A percentile compares a stretch with the other conserved stretches of the same genome.
Evolutionary conservation across 1,284 basidiomycete species (phyloP).

Genomic region (Pseudozyma flocculosa): DNA sequence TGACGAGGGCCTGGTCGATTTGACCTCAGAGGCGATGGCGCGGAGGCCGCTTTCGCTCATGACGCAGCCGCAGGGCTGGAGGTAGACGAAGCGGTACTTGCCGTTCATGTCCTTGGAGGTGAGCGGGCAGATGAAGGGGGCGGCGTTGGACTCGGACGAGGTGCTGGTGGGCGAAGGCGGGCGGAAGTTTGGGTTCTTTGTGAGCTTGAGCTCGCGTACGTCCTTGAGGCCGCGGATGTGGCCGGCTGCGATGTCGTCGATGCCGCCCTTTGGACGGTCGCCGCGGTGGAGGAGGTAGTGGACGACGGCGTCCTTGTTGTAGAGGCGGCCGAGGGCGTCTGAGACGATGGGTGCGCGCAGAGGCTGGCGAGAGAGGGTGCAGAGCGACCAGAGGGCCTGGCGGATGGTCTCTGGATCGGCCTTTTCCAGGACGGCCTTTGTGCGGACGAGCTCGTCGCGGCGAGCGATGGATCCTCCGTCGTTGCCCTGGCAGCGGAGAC

Average conservation of each 20-base stretch:
- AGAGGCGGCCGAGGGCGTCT: conserved; percentile 48
- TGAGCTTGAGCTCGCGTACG: conserved; percentile 34
- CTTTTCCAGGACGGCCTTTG: conserved; percentile 23
- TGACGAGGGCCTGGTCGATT: not conserved
- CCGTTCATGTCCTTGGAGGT: conserved; percentile 52
- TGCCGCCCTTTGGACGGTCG: conserved; percentile 25
- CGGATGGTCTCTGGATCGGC: conserved; percentile 38
- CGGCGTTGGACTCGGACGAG: conserved; percentile 6
- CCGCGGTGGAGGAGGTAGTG: conserved; percentile 42
- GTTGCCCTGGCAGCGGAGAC: conserved; percentile 36
- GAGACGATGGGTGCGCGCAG: conserved; percentile 44
- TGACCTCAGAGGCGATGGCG: conserved; percentile 10
- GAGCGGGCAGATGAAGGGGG: conserved; percentile 51
- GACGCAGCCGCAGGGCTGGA: conserved; percentile 45
- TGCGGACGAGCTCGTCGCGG: conserved; percentile 51
- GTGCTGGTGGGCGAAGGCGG: conserved; percentile 12
- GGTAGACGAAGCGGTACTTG: conserved; percentile 46
- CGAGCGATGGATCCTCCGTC: conserved; percentile 55
- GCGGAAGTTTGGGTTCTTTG: conserved; percentile 27
- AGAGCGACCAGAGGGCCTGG: conserved; percentile 46
- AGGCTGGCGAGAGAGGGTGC: conserved; percentile 39
- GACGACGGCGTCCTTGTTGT: conserved; percentile 54
- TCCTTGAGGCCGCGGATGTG: conserved; percentile 51
- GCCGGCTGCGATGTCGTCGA: not conserved
- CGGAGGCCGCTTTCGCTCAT: conserved; percentile 46